These are phyloP conservation scores for Passiflora organensis DNA, from an alignment of 345 rosid species.

Conservation along the genomic window DNA sequence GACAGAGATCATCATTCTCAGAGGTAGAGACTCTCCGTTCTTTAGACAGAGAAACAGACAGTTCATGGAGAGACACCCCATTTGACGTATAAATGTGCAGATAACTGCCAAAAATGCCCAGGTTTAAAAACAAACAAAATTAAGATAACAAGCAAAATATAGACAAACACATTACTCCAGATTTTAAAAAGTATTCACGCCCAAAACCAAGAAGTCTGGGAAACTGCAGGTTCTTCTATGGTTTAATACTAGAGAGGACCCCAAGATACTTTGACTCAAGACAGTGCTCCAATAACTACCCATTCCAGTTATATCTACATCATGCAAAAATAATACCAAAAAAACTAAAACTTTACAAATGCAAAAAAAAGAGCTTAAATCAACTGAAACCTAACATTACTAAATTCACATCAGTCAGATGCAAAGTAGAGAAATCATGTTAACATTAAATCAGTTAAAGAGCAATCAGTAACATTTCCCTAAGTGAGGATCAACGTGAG, in stretches of 20 bases:
- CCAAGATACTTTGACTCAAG: no score
- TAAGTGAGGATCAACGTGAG: background rate
- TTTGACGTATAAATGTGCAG: slow-evolving; percentile 89
- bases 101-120: slow-evolving; percentile 61
- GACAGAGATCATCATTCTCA: slow-evolving; percentile 80
- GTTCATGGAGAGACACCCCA: slow-evolving; percentile 96
- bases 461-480: background rate
- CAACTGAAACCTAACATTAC: no score
- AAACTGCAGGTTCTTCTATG: no score
- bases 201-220: no score
- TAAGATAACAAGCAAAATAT: background rate
- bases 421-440: no score
- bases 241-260: no score
- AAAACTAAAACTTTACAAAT: no score
- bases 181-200: background rate
- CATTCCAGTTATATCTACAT: no score
- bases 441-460: background rate
- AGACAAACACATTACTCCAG: background rate
- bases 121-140: background rate
- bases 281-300: no score
- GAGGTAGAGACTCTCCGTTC: slow-evolving; percentile 62
- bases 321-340: no score
- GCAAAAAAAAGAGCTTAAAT: no score
- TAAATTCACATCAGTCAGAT: no score
- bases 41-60: slow-evolving; percentile 80